Conservation (phyloP, 305 asterid genomes). For the Vinca major region DNA sequence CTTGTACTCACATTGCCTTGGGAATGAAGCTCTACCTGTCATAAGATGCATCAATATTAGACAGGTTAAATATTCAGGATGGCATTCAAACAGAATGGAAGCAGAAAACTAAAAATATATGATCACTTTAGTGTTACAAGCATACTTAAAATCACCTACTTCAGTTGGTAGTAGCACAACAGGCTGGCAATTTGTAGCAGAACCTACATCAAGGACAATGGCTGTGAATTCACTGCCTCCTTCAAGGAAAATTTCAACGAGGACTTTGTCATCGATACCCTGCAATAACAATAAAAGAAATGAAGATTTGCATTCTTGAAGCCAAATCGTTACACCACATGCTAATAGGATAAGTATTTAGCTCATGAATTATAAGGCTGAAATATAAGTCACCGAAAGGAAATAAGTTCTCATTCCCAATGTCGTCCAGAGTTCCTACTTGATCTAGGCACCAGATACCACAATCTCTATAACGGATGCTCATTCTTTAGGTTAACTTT, state of each 20-base stretch:
- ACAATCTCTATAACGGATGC: background rate
- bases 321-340: background rate
- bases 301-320: constrained; percentile 6
- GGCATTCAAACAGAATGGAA: background rate
- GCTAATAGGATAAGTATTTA: background rate
- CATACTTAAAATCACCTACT: constrained; percentile 25
- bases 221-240: constrained; percentile 90
- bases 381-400: background rate
- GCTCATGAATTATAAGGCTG: background rate
- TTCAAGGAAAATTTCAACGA: constrained; percentile 75
- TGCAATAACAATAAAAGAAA: constrained; percentile 23
- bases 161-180: constrained; percentile 87
- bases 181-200: constrained; percentile 55
- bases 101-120: background rate
- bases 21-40: constrained; percentile 77
- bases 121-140: background rate
- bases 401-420: background rate
- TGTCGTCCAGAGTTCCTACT: background rate
- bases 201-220: constrained; percentile 74
- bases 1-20: constrained; percentile 35
- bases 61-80: background rate
- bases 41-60: constrained; percentile 9
- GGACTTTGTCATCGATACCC: constrained; percentile 85
- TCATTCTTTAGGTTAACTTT: background rate
- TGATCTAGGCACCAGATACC: background rate